phyloP scores from a whole-genome alignment of 2,329 filamentous ascomycete genomes.

The Fusarium caatingaense region DNA sequence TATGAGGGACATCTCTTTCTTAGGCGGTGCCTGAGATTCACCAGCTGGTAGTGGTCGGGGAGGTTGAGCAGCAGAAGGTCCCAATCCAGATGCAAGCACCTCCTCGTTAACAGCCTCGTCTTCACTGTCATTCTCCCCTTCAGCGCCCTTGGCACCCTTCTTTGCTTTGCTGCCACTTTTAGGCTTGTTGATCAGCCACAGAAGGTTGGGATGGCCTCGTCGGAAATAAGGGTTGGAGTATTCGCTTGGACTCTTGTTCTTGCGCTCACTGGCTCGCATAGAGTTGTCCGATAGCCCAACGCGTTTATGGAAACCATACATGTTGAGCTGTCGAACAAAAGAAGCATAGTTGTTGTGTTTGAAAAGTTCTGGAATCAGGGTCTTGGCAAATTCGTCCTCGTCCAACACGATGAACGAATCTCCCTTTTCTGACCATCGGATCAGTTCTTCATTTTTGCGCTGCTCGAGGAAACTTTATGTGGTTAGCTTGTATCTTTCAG shows the following conservation, averaged over 20 bases:
- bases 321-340: slow-evolving; percentile 94
- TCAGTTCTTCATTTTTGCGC: slow-evolving; percentile 91
- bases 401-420: slow-evolving; percentile 97
- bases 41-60: slow-evolving; percentile 55
- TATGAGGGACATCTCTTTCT: slow-evolving; percentile 81
- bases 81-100: slow-evolving; percentile 37
- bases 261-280: slow-evolving; percentile 95
- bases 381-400: slow-evolving; percentile 98
- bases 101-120: slow-evolving; percentile 61
- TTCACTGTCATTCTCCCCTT: slow-evolving; percentile 78
- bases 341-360: slow-evolving; percentile 99
- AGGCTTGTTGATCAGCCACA: slow-evolving; percentile 97
- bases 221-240: slow-evolving; percentile 98
- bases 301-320: slow-evolving; percentile 98
- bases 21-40: slow-evolving; percentile 63
- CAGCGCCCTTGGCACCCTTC: slow-evolving; percentile 70
- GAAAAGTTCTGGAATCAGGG: slow-evolving; percentile 95
- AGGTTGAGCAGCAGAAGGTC: slow-evolving; percentile 34
- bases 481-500: slow-evolving; percentile 37
- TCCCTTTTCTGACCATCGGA: slow-evolving; percentile 96
- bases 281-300: slow-evolving; percentile 95
- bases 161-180: slow-evolving; percentile 75
- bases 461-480: slow-evolving; percentile 87
- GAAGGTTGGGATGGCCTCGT: slow-evolving; percentile 87
- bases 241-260: slow-evolving; percentile 97